phyloP scores from a whole-genome alignment of 2,329 filamentous ascomycete species.

The Ceratocystis lukuohia region DNA sequence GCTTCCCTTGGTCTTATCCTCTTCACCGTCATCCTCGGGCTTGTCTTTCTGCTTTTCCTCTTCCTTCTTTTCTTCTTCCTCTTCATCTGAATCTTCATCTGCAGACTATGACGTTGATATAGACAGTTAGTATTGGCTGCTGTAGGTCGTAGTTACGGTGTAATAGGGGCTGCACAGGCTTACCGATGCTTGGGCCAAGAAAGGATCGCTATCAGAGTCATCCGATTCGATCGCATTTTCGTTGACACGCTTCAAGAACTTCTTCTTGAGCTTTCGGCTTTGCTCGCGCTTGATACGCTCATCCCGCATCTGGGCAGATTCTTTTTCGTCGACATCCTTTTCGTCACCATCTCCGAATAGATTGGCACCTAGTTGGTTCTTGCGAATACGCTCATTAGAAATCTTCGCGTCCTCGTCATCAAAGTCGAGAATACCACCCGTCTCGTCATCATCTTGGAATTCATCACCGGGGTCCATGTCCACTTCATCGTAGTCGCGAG shows the following conservation, averaged over 20 bases:
- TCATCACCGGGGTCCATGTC: slow-evolving; percentile 51
- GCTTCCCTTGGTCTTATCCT: slow-evolving; percentile 41
- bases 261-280: slow-evolving; percentile 67
- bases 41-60: slow-evolving; percentile 47
- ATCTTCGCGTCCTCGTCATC: slow-evolving; percentile 71
- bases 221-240: slow-evolving; percentile 76
- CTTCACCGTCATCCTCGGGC: slow-evolving; percentile 35
- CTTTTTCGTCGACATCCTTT: slow-evolving; percentile 57
- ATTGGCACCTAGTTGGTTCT: slow-evolving; percentile 76
- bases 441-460: slow-evolving; percentile 83
- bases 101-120: slow-evolving; percentile 6
- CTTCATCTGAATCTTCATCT: slow-evolving; percentile 28
- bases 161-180: slow-evolving; percentile 15
- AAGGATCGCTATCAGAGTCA: slow-evolving; percentile 33
- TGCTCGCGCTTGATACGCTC: slow-evolving; percentile 55
- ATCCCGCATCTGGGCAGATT: slow-evolving; percentile 55
- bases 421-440: slow-evolving; percentile 58
- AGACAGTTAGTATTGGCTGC: too few relatives aligned
- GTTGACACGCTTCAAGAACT: slow-evolving; percentile 71
- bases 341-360: slow-evolving; percentile 61
- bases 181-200: slow-evolving; percentile 27
- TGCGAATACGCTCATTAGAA: slow-evolving; percentile 57
- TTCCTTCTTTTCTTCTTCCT: slow-evolving; percentile 37
- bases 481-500: slow-evolving; percentile 51
- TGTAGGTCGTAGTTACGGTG: too few relatives aligned